These are phyloP conservation scores for Tylopilus felleus DNA, from an alignment of 768 basidiomycete species.

Conservation along the genomic window DNA sequence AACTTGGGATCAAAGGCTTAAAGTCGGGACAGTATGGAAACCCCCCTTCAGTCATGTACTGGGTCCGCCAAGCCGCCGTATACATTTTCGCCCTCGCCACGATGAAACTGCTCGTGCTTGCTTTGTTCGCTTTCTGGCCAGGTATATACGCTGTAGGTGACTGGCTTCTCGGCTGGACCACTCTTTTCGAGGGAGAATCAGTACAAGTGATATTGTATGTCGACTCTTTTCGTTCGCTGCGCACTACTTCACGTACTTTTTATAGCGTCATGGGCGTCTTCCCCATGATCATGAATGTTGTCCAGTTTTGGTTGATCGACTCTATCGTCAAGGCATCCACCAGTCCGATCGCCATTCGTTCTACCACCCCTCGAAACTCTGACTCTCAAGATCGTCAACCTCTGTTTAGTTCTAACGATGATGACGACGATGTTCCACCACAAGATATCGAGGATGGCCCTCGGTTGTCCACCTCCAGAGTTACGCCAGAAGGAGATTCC, in stretches of 20 bases:
- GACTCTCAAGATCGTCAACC: conserved; percentile 54
- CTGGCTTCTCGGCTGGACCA: conserved; percentile 81
- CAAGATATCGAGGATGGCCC: conserved; percentile 48
- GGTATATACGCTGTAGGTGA: conserved; percentile 74
- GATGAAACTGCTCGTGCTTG: conserved; percentile 92
- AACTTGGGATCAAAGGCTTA: conserved; percentile 67
- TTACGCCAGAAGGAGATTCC: conserved; percentile 26
- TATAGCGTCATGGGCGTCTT: conserved; percentile 85
- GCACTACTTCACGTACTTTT: conserved; percentile 8
- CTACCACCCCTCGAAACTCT: conserved; percentile 37
- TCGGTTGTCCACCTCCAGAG: conserved; percentile 34
- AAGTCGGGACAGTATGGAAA: conserved; percentile 85
- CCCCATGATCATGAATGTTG: conserved; percentile 82
- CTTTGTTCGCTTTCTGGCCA: conserved; percentile 67
- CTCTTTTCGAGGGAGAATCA: conserved; percentile 55
- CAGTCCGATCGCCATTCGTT: conserved; percentile 36
- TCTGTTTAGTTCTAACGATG: conserved; percentile 57
- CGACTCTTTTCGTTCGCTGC: not conserved
- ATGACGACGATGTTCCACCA: conserved; percentile 39
- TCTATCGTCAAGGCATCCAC: conserved; percentile 80
- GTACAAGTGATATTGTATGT: conserved; percentile 81
- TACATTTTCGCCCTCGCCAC: conserved; percentile 77
- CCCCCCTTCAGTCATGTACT: conserved; percentile 72
- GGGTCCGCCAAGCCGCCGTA: conserved; percentile 73
- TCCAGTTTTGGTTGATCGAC: conserved; percentile 96